A percentile compares a stretch with the other conserved stretches of the same genome.
These are phyloP conservation scores for Hypoxylon sp. DNA, from an alignment of 2,329 filamentous ascomycete genomes.

Conservation along the genomic window DNA sequence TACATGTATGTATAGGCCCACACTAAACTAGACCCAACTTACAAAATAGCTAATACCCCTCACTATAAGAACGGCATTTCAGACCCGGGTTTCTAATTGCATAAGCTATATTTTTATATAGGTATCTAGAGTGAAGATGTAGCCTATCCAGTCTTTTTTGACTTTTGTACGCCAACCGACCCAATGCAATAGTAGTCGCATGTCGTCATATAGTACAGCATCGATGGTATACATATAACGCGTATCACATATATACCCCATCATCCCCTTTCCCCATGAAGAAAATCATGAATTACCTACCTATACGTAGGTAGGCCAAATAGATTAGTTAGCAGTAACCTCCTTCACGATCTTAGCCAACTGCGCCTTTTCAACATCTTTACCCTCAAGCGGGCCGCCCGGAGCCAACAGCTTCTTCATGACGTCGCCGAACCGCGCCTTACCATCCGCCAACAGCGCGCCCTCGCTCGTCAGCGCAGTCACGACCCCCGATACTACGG, in stretches of 20 bases:
- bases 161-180: slow-evolving; percentile 27
- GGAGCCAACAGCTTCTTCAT: slow-evolving; percentile 73
- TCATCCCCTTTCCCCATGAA: neutral
- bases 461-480: slow-evolving; percentile 65
- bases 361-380: slow-evolving; percentile 74
- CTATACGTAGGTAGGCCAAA: no score
- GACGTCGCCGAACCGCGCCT: slow-evolving; percentile 70
- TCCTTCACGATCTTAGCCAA: slow-evolving; percentile 75
- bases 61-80: neutral
- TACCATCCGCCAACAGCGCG: slow-evolving; percentile 52
- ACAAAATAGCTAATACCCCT: neutral
- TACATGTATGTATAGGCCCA: neutral
- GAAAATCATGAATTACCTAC: neutral
- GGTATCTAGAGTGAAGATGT: slow-evolving; percentile 36
- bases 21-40: neutral
- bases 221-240: slow-evolving; percentile 12
- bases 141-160: slow-evolving; percentile 21
- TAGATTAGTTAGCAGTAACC: slow-evolving; percentile 33
- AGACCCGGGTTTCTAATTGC: slow-evolving; percentile 5
- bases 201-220: slow-evolving; percentile 30
- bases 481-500: slow-evolving; percentile 67
- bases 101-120: slow-evolving; percentile 15
- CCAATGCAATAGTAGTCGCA: slow-evolving; percentile 20
- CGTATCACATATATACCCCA: neutral
- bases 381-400: slow-evolving; percentile 70